phyloP scores from a whole-genome alignment of 345 rosid genomes.

The Euclidium syriacum region DNA sequence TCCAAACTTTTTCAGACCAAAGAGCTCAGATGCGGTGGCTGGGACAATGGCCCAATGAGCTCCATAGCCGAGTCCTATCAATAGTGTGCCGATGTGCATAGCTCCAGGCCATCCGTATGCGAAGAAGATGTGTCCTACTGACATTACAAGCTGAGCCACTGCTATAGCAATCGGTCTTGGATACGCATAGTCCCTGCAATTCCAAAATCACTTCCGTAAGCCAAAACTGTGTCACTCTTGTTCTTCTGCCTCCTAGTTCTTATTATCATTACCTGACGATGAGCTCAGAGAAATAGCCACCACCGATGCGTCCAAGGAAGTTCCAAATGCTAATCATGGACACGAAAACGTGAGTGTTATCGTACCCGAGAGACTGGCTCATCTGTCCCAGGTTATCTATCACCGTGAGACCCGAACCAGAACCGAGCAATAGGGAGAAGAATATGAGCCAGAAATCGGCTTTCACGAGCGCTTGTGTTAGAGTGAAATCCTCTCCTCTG shows the following conservation, averaged over 20 bases:
- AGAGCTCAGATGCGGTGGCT: conserved; percentile 83
- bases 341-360: conserved; percentile 68
- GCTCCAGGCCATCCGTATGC: conserved; percentile 84
- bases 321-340: conserved; percentile 95
- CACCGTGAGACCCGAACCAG: conserved; percentile 84
- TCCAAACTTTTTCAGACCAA: conserved; percentile 83
- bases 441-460: conserved; percentile 88
- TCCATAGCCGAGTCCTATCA: conserved; percentile 83
- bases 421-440: conserved; percentile 69
- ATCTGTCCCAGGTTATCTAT: conserved; percentile 92
- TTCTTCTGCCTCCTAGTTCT: neutral
- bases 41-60: conserved; percentile 89
- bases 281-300: conserved; percentile 81
- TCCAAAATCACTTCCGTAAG: neutral
- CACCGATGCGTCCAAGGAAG: conserved; percentile 86
- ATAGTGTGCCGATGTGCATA: conserved; percentile 64
- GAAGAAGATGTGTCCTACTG: conserved; percentile 70
- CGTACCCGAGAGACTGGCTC: conserved; percentile 74
- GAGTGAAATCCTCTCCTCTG: conserved; percentile 83
- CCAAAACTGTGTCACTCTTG: neutral
- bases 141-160: conserved; percentile 64
- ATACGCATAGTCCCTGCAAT: conserved; percentile 64
- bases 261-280: conserved; percentile 54
- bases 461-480: conserved; percentile 72
- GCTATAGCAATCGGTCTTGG: conserved; percentile 78